Evolutionary conservation across 345 rosid species (phyloP).

Genomic region (Physaria fendleri): DNA sequence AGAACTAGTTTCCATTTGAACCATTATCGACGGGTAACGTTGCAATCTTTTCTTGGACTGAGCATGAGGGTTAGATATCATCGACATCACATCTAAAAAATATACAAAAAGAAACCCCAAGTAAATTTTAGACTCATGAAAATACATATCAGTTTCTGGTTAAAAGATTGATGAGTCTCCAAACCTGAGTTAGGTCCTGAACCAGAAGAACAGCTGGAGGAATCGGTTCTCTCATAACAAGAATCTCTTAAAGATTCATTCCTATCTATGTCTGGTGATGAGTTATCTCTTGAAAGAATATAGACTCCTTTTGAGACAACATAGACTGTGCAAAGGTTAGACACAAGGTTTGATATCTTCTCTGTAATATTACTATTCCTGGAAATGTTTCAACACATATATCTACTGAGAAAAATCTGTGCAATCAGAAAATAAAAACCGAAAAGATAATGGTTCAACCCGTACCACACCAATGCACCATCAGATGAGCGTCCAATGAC

Average conservation of each 20-base stretch:
- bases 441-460: neutral
- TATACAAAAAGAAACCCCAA: neutral
- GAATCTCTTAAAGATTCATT: slow-evolving; percentile 35
- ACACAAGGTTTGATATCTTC: slow-evolving; percentile 44
- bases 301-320: slow-evolving; percentile 69
- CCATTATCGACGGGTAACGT: slow-evolving; percentile 8
- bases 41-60: slow-evolving; percentile 15
- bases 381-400: slow-evolving; percentile 1
- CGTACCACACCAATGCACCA: slow-evolving; percentile 33
- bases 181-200: slow-evolving; percentile 17
- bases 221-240: slow-evolving; percentile 30
- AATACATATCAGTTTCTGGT: slow-evolving; percentile 4
- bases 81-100: slow-evolving; percentile 18
- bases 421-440: neutral
- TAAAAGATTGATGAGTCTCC: neutral
- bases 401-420: neutral
- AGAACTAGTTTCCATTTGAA: slow-evolving; percentile 19
- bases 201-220: slow-evolving; percentile 39
- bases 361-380: slow-evolving; percentile 43
- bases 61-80: slow-evolving; percentile 2
- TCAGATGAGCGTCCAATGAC: slow-evolving; percentile 69
- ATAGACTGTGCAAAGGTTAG: slow-evolving; percentile 64
- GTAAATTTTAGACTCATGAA: neutral
- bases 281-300: slow-evolving; percentile 50
- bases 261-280: slow-evolving; percentile 32